Conservation (phyloP, 2,329 filamentous ascomycete species). For the Orbilia blumenaviensis region DNA sequence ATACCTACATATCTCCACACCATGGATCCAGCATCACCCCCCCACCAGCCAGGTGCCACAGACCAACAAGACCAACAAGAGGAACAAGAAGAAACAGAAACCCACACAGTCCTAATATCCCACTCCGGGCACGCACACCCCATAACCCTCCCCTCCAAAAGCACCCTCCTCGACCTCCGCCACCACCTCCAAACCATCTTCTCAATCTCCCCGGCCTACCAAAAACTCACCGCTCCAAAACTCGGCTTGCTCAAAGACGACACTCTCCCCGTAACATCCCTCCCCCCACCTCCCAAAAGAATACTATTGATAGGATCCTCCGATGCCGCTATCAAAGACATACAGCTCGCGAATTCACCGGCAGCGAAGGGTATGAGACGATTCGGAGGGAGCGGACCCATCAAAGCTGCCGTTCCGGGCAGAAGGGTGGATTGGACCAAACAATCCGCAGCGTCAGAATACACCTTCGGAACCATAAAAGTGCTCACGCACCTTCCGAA, state of each 20-base stretch:
- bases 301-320: slow-evolving; percentile 66
- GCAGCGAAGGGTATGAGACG: slow-evolving; percentile 57
- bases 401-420: slow-evolving; percentile 61
- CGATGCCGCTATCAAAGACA: slow-evolving; percentile 65
- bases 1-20: no score
- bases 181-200: slow-evolving; percentile 68
- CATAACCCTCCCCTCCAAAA: slow-evolving; percentile 63
- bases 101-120: slow-evolving; percentile 62
- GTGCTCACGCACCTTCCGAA: slow-evolving; percentile 81
- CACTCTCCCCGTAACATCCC: slow-evolving; percentile 64
- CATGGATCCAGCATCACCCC: no score
- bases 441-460: slow-evolving; percentile 69
- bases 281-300: slow-evolving; percentile 69
- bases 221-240: slow-evolving; percentile 75
- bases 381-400: slow-evolving; percentile 61
- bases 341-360: slow-evolving; percentile 56
- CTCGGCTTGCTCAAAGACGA: slow-evolving; percentile 72
- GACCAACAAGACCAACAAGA: no score
- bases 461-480: slow-evolving; percentile 81
- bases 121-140: slow-evolving; percentile 65
- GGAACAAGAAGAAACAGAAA: no score
- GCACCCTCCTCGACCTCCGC: slow-evolving; percentile 70
- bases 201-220: slow-evolving; percentile 68
- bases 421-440: slow-evolving; percentile 63
- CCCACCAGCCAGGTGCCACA: no score